Conservation (phyloP, 2,329 filamentous ascomycete genomes). For the Calonectria fujianensis region DNA sequence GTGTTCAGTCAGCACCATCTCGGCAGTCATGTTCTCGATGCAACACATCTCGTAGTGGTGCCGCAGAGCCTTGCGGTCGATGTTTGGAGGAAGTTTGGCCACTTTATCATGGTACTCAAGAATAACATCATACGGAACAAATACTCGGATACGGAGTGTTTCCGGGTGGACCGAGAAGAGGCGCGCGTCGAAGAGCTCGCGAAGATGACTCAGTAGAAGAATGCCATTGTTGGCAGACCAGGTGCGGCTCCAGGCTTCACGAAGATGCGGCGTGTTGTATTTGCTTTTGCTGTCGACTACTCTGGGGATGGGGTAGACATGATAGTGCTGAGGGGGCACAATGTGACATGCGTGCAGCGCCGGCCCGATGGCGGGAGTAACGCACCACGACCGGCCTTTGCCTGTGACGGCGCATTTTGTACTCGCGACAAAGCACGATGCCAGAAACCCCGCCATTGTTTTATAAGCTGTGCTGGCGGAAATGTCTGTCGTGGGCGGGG, state of each 20-base stretch:
- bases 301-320: slow-evolving; percentile 40
- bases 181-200: slow-evolving; percentile 46
- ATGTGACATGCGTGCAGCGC: slow-evolving; percentile 47
- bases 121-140: slow-evolving; percentile 10
- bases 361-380: slow-evolving; percentile 37
- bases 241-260: slow-evolving; percentile 33
- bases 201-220: slow-evolving; percentile 44
- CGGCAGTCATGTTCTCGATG: slow-evolving; percentile 13
- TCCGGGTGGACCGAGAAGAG: slow-evolving; percentile 52
- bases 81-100: background rate
- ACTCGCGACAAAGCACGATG: slow-evolving; percentile 25
- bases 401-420: slow-evolving; percentile 39
- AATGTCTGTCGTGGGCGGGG: slow-evolving; percentile 19
- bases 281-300: background rate
- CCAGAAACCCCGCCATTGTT: slow-evolving; percentile 14
- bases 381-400: slow-evolving; percentile 42
- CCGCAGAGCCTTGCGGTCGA: slow-evolving; percentile 7
- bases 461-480: background rate
- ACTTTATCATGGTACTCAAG: background rate
- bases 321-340: slow-evolving; percentile 47
- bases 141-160: slow-evolving; percentile 43
- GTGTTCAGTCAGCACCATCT: background rate
- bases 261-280: slow-evolving; percentile 10
- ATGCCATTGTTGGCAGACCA: slow-evolving; percentile 45
- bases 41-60: slow-evolving; percentile 19